Conservation (phyloP, 78 protist species). For the Dictyostelium citrinum region DNA sequence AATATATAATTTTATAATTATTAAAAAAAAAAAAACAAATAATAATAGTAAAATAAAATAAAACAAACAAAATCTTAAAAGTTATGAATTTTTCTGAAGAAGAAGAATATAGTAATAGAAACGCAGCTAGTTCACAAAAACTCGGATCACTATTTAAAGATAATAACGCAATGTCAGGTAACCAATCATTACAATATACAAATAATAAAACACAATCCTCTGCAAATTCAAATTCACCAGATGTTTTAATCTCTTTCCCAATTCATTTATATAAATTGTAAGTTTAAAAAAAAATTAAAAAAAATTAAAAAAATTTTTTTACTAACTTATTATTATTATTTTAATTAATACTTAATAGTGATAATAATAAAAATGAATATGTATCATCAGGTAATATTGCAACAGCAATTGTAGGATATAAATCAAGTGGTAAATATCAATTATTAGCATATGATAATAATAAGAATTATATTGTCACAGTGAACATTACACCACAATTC, state of each 20-base stretch:
- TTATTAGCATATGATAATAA: conserved; percentile 52
- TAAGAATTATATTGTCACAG: conserved; percentile 6
- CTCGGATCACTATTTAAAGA: conserved; percentile 75
- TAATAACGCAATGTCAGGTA: conserved; percentile 45
- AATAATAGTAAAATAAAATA: background rate
- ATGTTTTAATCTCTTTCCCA: conserved; percentile 14
- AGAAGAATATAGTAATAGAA: conserved; percentile 71
- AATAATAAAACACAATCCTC: conserved; percentile 13
- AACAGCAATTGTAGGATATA: conserved; percentile 37
- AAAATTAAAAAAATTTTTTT: background rate
- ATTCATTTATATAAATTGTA: conserved; percentile 67
- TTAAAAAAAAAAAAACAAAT: background rate
- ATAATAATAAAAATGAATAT: conserved; percentile 33
- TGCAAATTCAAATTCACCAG: background rate
- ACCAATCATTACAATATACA: conserved; percentile 51
- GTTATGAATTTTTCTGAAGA: conserved; percentile 48
- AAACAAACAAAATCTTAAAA: background rate
- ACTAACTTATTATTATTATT: too few relatives aligned
- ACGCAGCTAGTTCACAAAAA: conserved; percentile 69
- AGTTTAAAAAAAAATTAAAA: background rate
- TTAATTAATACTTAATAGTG: too few relatives aligned
- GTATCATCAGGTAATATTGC: conserved; percentile 36
- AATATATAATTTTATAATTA: background rate
- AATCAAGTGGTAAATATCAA: conserved; percentile 49
- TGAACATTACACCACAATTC: conserved; percentile 27